These are phyloP conservation scores for Blastobotrys buckinghamii DNA, from an alignment of 1,139 yeast genomes.

Conservation along the genomic window DNA sequence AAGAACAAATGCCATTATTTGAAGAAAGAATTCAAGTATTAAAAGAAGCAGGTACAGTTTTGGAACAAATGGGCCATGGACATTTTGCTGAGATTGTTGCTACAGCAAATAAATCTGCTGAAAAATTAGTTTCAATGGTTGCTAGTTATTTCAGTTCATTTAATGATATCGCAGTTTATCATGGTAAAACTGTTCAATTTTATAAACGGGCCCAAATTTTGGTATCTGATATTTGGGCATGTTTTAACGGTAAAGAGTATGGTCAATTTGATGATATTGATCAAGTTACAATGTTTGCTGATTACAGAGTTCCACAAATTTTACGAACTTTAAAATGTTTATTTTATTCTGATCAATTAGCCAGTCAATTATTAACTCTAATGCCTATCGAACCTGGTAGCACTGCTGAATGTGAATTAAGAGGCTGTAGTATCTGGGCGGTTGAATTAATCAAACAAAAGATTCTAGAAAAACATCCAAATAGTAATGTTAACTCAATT, in stretches of 20 bases:
- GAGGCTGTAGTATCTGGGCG: slow-evolving; percentile 39
- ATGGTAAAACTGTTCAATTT: slow-evolving; percentile 28
- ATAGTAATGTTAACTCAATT: slow-evolving; percentile 32
- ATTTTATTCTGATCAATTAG: slow-evolving; percentile 30
- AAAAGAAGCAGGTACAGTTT: slow-evolving; percentile 34
- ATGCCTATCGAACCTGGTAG: slow-evolving; percentile 28
- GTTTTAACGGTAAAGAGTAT: slow-evolving; percentile 34
- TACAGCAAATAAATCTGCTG: slow-evolving; percentile 30
- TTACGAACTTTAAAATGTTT: slow-evolving; percentile 35
- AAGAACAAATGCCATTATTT: slow-evolving; percentile 34
- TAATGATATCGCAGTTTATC: slow-evolving; percentile 31
- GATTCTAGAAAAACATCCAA: slow-evolving; percentile 23
- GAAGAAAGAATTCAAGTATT: slow-evolving; percentile 32
- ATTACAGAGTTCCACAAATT: slow-evolving; percentile 42
- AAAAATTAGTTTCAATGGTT: slow-evolving; percentile 28
- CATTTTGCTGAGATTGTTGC: slow-evolving; percentile 27
- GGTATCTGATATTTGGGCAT: slow-evolving; percentile 41
- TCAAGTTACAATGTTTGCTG: slow-evolving; percentile 42
- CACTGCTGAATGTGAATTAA: slow-evolving; percentile 35
- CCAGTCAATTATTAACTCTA: slow-evolving; percentile 20
- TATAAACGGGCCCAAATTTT: slow-evolving; percentile 40
- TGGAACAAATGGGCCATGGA: slow-evolving; percentile 16
- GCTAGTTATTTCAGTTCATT: slow-evolving; percentile 31
- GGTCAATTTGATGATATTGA: slow-evolving; percentile 38
- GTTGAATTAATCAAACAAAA: slow-evolving; percentile 34